Percentiles rank a stretch among this genome's conserved stretches.
These are phyloP conservation scores for Wickerhamiella australiensis DNA, from an alignment of 805 yeast species.

Conservation along the genomic window DNA sequence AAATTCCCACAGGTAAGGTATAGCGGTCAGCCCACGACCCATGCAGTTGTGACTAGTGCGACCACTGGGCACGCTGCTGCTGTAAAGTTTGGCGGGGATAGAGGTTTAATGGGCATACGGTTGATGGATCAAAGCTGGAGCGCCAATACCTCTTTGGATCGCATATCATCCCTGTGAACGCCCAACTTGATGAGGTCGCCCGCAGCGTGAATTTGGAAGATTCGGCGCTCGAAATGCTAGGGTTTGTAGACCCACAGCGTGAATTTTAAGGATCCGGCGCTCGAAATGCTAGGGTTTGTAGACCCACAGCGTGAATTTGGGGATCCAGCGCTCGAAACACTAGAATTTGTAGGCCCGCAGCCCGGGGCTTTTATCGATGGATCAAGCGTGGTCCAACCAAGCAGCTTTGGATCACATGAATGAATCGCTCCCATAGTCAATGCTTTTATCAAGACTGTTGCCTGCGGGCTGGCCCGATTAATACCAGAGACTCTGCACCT, in stretches of 20 bases:
- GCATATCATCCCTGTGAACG: constrained; percentile 11
- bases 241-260: neutral
- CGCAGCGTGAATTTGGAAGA: neutral
- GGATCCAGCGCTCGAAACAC: constrained; percentile 10
- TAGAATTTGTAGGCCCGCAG: constrained; percentile 5
- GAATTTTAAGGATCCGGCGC: neutral
- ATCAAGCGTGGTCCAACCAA: constrained; percentile 6
- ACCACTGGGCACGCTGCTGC: neutral
- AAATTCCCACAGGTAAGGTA: constrained; percentile 19
- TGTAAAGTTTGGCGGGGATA: neutral
- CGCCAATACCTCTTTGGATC: constrained; percentile 14
- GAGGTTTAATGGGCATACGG: neutral
- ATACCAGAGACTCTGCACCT: too few relatives aligned
- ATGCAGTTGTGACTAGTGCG: neutral
- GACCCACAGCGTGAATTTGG: neutral
- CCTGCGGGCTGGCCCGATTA: constrained; percentile 19
- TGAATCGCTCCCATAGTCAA: constrained; percentile 13
- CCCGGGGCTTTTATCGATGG: constrained; percentile 7
- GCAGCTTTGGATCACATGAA: neutral
- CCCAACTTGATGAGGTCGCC: neutral
- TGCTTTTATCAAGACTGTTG: constrained; percentile 10
- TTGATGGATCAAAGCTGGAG: neutral
- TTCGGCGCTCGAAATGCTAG: constrained; percentile 12
- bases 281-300: constrained; percentile 14
- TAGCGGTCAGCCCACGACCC: constrained; percentile 14